These are phyloP conservation scores for Lasiodiplodia sp. DNA, from an alignment of 2,329 filamentous ascomycete species.

Conservation along the genomic window DNA sequence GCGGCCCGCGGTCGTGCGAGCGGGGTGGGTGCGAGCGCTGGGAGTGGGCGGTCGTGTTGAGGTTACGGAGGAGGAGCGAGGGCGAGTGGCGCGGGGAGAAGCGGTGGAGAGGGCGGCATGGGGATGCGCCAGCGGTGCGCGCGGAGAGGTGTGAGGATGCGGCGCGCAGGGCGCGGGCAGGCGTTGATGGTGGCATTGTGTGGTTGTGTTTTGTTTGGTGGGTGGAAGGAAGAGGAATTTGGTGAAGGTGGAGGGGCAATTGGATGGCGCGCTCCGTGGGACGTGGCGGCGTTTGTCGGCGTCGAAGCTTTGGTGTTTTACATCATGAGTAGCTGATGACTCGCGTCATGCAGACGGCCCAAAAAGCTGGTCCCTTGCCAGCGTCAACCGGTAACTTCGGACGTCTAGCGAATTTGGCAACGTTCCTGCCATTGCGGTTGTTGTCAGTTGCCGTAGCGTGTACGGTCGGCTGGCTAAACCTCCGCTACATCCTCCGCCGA, in stretches of 20 bases:
- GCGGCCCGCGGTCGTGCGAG: conserved; percentile 65
- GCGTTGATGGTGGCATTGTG: conserved; percentile 6
- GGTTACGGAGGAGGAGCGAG: background rate
- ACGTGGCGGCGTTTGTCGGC: background rate
- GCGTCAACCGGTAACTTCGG: background rate
- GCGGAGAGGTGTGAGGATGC: background rate
- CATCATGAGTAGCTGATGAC: conserved; percentile 15
- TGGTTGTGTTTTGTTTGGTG: background rate
- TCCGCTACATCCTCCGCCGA: conserved; percentile 24
- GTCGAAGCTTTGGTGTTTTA: conserved; percentile 22
- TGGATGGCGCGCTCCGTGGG: background rate
- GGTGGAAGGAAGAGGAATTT: background rate
- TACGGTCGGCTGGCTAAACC: conserved; percentile 24
- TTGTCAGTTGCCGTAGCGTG: background rate
- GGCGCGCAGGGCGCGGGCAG: conserved; percentile 13
- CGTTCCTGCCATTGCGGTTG: background rate
- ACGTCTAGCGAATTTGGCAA: conserved; percentile 4
- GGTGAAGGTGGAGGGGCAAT: background rate
- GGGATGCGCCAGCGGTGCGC: background rate
- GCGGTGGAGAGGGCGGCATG: no score
- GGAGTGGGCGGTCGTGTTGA: background rate
- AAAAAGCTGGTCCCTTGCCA: background rate
- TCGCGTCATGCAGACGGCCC: conserved; percentile 17
- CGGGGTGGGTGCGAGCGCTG: conserved; percentile 46
- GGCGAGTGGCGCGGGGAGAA: background rate